phyloP scores from a whole-genome alignment of 805 yeast species.

The Hyphopichia homilentoma region DNA sequence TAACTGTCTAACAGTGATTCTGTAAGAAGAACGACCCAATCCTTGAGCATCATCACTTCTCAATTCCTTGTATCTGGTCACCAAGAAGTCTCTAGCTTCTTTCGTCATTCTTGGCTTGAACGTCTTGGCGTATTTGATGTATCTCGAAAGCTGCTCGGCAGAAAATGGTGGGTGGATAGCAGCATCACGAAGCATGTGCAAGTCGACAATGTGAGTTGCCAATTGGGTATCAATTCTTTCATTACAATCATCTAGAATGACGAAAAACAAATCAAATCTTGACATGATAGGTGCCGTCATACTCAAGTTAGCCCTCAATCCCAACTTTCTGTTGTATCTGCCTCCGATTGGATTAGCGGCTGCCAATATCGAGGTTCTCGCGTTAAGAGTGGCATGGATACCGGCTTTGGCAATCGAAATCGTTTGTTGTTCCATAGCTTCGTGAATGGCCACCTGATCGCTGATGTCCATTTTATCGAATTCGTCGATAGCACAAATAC shows the following conservation, averaged over 20 bases:
- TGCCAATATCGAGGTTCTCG: slow-evolving; percentile 91
- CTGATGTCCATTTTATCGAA: slow-evolving; percentile 98
- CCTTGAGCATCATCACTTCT: slow-evolving; percentile 92
- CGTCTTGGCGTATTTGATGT: slow-evolving; percentile 87
- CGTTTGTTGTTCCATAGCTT: slow-evolving; percentile 99
- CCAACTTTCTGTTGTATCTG: slow-evolving; percentile 81
- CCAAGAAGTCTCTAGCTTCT: slow-evolving; percentile 74
- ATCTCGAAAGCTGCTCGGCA: slow-evolving; percentile 83
- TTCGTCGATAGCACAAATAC: slow-evolving; percentile 98
- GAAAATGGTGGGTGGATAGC: slow-evolving; percentile 88
- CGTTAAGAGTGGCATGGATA: slow-evolving; percentile 91
- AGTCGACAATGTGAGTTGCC: slow-evolving; percentile 87
- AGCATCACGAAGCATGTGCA: slow-evolving; percentile 86
- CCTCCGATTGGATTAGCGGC: slow-evolving; percentile 99
- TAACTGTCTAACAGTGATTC: slow-evolving; percentile 95
- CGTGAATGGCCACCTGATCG: slow-evolving; percentile 97
- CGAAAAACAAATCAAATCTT: slow-evolving; percentile 92
- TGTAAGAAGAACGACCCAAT: slow-evolving; percentile 74
- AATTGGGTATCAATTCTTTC: slow-evolving; percentile 84
- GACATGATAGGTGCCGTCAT: slow-evolving; percentile 99
- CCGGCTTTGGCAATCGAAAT: slow-evolving; percentile 97
- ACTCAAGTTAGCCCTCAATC: slow-evolving; percentile 79
- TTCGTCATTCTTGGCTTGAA: slow-evolving; percentile 86
- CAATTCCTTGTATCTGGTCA: slow-evolving; percentile 76
- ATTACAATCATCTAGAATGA: slow-evolving; percentile 90